Conservation (phyloP, 2,329 filamentous ascomycete species). For the Cladophialophora psammophila region DNA sequence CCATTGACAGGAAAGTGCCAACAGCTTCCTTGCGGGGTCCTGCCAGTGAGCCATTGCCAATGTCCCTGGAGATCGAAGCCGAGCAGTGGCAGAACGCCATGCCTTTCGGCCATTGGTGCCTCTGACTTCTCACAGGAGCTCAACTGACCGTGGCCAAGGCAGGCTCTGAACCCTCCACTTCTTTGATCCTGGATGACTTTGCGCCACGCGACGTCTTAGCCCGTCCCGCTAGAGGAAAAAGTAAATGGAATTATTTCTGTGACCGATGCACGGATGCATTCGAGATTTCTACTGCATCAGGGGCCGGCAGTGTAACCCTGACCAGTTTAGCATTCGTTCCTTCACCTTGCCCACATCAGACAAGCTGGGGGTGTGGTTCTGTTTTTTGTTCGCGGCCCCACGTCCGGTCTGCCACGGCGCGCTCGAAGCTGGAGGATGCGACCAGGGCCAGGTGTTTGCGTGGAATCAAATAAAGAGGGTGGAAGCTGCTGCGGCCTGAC, state of each 20-base stretch:
- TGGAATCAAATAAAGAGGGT: slow-evolving; percentile 12
- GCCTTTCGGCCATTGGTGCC: slow-evolving; percentile 10
- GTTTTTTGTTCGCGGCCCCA: slow-evolving; percentile 16
- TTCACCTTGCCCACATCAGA: slow-evolving; percentile 1
- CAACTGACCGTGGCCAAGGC: slow-evolving; percentile 5
- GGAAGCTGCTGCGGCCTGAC: slow-evolving; percentile 8
- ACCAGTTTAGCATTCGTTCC: slow-evolving; percentile 13
- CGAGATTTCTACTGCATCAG: slow-evolving; percentile 8
- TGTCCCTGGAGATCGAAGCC: slow-evolving; percentile 18
- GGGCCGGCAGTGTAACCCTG: slow-evolving; percentile 24
- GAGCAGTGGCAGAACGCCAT: slow-evolving; percentile 15
- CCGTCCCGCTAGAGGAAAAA: background rate
- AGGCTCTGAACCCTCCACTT: background rate
- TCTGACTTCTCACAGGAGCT: background rate
- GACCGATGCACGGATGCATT: slow-evolving; percentile 24
- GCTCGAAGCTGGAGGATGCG: background rate
- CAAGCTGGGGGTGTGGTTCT: slow-evolving; percentile 10
- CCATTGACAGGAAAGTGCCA: slow-evolving; percentile 12
- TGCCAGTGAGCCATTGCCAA: slow-evolving; percentile 1
- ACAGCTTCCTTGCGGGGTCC: slow-evolving; percentile 22
- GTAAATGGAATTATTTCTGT: slow-evolving; percentile 29
- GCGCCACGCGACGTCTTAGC: slow-evolving; percentile 15
- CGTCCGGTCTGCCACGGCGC: slow-evolving; percentile 13
- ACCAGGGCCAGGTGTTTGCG: background rate
- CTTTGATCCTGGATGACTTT: background rate